Percentiles rank a stretch among this genome's conserved stretches.
These are phyloP conservation scores for Fusarium floridanum DNA, from an alignment of 2,329 filamentous ascomycete genomes.

Conservation along the genomic window DNA sequence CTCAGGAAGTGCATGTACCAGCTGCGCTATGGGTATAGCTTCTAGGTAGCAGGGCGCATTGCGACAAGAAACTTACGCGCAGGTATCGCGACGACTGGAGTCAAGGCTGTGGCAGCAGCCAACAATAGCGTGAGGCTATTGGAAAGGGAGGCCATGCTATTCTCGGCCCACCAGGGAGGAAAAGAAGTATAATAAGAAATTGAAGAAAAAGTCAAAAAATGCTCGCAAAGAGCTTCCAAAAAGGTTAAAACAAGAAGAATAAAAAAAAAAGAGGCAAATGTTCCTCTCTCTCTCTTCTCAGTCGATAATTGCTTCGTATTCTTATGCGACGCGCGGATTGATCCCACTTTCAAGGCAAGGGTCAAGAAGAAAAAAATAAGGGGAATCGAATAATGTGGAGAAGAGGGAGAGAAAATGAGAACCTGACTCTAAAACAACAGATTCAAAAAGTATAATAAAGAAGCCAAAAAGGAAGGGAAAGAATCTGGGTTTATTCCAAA, in stretches of 20 bases:
- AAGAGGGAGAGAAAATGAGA: not conserved
- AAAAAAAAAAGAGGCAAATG: not conserved
- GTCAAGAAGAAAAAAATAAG: not conserved
- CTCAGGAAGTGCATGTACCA: not conserved
- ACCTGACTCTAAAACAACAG: not conserved
- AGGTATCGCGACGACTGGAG: constrained; percentile 36
- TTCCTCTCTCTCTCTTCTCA: constrained; percentile 2
- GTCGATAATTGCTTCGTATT: constrained; percentile 16
- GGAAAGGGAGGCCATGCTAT: constrained; percentile 41
- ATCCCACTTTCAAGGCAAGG: not conserved
- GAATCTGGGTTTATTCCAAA: constrained; percentile 2
- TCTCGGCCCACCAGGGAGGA: constrained; percentile 1
- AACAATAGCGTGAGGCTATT: constrained; percentile 42
- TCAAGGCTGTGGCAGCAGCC: constrained; percentile 41
- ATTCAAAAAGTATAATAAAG: constrained; percentile 11
- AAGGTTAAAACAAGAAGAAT: not conserved
- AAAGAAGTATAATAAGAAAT: not conserved
- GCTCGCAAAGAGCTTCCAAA: not conserved
- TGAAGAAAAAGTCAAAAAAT: not conserved
- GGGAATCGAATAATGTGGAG: not conserved
- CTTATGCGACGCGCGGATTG: constrained; percentile 3
- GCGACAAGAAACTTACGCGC: constrained; percentile 29
- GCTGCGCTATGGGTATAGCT: not conserved
- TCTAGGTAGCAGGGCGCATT: not conserved
- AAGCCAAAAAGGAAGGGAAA: constrained; percentile 4